A percentile compares a stretch with the other conserved stretches of the same genome.
Conservation (phyloP, 2,329 filamentous ascomycete genomes). For the Trichoderma cornu-damae region DNA sequence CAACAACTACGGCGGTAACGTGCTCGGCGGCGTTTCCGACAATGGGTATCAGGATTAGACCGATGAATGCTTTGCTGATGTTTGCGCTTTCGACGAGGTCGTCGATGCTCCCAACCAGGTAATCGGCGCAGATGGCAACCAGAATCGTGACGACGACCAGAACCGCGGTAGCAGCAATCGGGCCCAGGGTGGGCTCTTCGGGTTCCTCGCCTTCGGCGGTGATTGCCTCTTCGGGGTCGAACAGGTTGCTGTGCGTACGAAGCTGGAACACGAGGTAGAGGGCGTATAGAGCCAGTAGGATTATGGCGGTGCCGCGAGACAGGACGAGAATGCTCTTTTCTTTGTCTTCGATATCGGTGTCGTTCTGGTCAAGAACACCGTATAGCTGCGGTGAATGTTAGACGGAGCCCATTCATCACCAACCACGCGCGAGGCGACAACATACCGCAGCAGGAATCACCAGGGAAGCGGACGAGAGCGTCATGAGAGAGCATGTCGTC, state of each 20-base stretch:
- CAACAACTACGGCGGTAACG: constrained; percentile 75
- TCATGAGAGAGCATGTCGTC: constrained; percentile 71
- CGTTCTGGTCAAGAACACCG: constrained; percentile 51
- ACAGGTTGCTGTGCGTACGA: constrained; percentile 66
- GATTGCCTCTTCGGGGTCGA: constrained; percentile 49
- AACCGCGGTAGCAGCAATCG: constrained; percentile 59
- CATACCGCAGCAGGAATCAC: constrained; percentile 69
- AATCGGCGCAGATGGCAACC: constrained; percentile 70
- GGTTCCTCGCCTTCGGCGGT: constrained; percentile 43
- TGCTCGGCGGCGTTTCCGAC: constrained; percentile 78
- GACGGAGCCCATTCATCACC: neutral
- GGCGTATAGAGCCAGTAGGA: constrained; percentile 68
- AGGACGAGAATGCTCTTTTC: constrained; percentile 61
- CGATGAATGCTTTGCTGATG: constrained; percentile 77
- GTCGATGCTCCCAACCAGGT: constrained; percentile 72
- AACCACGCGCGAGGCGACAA: neutral
- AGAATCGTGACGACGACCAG: constrained; percentile 65
- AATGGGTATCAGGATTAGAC: constrained; percentile 72
- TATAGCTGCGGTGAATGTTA: constrained; percentile 49
- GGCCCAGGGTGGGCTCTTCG: constrained; percentile 52
- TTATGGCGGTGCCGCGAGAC: constrained; percentile 70
- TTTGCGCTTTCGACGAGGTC: constrained; percentile 61
- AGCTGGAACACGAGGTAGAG: constrained; percentile 77
- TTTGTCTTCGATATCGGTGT: constrained; percentile 34
- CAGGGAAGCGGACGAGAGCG: constrained; percentile 68